Percentiles rank a stretch among this genome's conserved stretches.
These are phyloP conservation scores for Rhodotorula toruloides DNA, from an alignment of 768 basidiomycete genomes.

Conservation along the genomic window DNA sequence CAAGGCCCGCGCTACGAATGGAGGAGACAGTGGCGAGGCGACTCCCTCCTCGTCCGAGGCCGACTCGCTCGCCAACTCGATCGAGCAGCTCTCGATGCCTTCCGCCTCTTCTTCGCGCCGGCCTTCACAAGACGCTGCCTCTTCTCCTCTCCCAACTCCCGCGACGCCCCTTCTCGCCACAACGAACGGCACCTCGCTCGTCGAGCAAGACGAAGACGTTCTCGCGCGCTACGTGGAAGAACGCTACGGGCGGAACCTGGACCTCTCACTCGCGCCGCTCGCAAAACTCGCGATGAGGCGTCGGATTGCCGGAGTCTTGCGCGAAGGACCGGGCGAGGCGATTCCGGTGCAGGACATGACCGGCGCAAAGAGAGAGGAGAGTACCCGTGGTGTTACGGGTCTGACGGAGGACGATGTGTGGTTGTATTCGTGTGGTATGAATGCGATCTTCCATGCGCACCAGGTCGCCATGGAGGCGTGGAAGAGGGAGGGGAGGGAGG, in stretches of 20 bases:
- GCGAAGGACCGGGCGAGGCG: conserved; percentile 50
- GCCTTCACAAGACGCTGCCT: too few relatives aligned
- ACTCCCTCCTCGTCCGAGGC: conserved; percentile 25
- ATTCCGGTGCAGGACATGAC: conserved; percentile 45
- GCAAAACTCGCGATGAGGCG: conserved; percentile 84
- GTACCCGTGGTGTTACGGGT: conserved; percentile 61
- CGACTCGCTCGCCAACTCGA: conserved; percentile 24
- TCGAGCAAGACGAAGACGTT: conserved; percentile 51
- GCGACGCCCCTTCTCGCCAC: conserved; percentile 12
- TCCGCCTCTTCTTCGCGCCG: background rate
- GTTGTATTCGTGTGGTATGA: conserved; percentile 82
- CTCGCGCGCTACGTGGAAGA: conserved; percentile 76
- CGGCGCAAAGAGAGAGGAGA: conserved; percentile 44
- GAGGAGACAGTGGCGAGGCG: conserved; percentile 13
- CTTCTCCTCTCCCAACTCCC: background rate
- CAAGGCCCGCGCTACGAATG: conserved; percentile 18
- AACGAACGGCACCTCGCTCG: conserved; percentile 48
- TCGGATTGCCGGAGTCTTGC: conserved; percentile 71
- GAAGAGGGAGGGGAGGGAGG: conserved; percentile 47
- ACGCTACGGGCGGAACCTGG: conserved; percentile 86
- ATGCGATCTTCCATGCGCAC: conserved; percentile 89
- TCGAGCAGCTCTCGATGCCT: conserved; percentile 21
- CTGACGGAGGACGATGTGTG: conserved; percentile 83
- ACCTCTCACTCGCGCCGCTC: conserved; percentile 62
- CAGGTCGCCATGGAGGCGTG: conserved; percentile 58